A percentile compares a stretch with the other conserved stretches of the same genome.
phyloP scores from a whole-genome alignment of 169 alveolate genomes.

The Plasmodium billcollinsi region DNA sequence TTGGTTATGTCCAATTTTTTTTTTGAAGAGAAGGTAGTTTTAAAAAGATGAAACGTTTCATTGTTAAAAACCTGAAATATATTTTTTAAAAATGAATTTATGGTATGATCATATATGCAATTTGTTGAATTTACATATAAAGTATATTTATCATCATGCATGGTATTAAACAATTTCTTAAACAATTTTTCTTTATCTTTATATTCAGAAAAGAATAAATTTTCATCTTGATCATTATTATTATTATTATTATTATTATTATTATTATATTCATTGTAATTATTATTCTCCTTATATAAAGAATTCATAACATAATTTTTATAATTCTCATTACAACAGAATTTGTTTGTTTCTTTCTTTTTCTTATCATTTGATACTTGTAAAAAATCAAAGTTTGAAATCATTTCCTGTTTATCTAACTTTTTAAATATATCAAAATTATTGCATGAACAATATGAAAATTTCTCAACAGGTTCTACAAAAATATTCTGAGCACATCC shows the following conservation, averaged over 20 bases:
- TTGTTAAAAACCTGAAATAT: slow-evolving; percentile 19
- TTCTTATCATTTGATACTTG: not conserved
- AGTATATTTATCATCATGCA: slow-evolving; percentile 55
- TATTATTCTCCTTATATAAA: no score
- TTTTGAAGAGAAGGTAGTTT: slow-evolving; percentile 42
- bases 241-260: not conserved
- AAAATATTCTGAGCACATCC: slow-evolving; percentile 75
- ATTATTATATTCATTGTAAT: no score
- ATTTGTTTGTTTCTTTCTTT: not conserved
- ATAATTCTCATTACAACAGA: slow-evolving; percentile 6
- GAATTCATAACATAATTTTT: not conserved
- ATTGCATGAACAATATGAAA: slow-evolving; percentile 34
- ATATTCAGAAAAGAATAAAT: not conserved
- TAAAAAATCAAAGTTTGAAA: slow-evolving; percentile 54
- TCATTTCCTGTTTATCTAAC: slow-evolving; percentile 35
- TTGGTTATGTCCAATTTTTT: slow-evolving; percentile 54
- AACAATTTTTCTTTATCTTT: slow-evolving; percentile 55
- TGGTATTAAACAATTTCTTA: slow-evolving; percentile 28
- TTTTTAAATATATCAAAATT: slow-evolving; percentile 52
- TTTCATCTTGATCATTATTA: not conserved
- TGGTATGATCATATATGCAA: slow-evolving; percentile 15
- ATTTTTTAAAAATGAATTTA: slow-evolving; percentile 50
- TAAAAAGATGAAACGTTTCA: slow-evolving; percentile 25
- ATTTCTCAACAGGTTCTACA: slow-evolving; percentile 14
- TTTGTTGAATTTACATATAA: slow-evolving; percentile 30